These are phyloP conservation scores for Teratosphaeria epicoccoides DNA, from an alignment of 2,329 filamentous ascomycete genomes.

Conservation along the genomic window DNA sequence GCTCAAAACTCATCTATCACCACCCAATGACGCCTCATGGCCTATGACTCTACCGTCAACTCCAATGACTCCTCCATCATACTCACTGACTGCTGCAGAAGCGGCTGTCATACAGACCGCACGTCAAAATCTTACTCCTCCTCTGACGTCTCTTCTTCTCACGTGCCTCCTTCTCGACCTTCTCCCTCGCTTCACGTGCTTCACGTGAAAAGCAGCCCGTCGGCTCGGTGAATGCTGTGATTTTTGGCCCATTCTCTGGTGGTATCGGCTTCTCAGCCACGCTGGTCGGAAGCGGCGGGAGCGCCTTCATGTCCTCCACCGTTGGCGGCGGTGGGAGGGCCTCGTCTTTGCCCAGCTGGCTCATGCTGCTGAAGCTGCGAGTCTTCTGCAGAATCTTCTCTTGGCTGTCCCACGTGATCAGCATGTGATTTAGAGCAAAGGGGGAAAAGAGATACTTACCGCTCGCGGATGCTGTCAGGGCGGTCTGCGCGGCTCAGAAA, in stretches of 20 bases:
- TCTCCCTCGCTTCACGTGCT: background rate
- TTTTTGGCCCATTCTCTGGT: background rate
- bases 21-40: background rate
- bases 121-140: background rate
- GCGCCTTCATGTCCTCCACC: background rate
- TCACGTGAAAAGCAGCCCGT: background rate
- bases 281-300: background rate
- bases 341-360: background rate
- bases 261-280: background rate
- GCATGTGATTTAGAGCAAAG: background rate
- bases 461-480: slow-evolving; percentile 26
- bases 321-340: background rate
- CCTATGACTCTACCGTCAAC: background rate
- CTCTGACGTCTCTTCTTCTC: background rate
- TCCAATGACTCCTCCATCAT: background rate
- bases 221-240: background rate
- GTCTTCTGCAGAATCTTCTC: slow-evolving; percentile 19
- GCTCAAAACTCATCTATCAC: background rate
- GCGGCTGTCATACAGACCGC: background rate
- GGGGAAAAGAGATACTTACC: slow-evolving; percentile 3
- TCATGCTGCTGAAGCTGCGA: slow-evolving; percentile 1
- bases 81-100: background rate
- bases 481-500: slow-evolving; percentile 20
- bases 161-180: no score
- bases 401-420: slow-evolving; percentile 12